phyloP scores from a whole-genome alignment of 2,329 filamentous ascomycete species.

The Pseudocercospora fuligena region DNA sequence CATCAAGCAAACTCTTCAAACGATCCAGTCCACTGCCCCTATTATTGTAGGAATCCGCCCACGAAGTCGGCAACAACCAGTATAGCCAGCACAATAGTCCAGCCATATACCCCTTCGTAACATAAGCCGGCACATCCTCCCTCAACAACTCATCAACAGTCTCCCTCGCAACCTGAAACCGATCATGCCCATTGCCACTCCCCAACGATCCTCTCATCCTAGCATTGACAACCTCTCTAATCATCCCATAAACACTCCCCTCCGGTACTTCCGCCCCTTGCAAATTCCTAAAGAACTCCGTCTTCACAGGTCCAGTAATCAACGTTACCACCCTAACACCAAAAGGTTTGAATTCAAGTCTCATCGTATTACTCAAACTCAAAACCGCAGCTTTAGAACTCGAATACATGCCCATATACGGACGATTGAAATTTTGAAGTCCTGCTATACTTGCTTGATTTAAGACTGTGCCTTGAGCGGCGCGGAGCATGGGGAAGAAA shows the following conservation, averaged over 20 bases:
- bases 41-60: conserved; percentile 17
- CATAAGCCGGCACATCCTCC: conserved; percentile 10
- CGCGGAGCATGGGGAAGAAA: conserved; percentile 56
- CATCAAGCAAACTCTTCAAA: conserved; percentile 11
- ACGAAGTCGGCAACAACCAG: conserved; percentile 25
- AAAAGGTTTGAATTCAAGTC: conserved; percentile 38
- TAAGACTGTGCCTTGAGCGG: conserved; percentile 41
- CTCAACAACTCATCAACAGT: conserved; percentile 24
- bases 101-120: conserved; percentile 23
- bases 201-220: conserved; percentile 14
- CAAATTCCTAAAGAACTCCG: conserved; percentile 15
- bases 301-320: conserved; percentile 20
- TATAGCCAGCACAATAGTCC: conserved; percentile 20
- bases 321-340: conserved; percentile 36
- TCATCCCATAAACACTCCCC: conserved; percentile 55
- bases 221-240: conserved; percentile 46
- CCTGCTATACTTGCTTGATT: conserved; percentile 46
- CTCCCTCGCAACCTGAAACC: conserved; percentile 17
- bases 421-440: conserved; percentile 25
- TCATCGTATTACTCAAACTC: conserved; percentile 32
- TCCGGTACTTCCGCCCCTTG: conserved; percentile 50
- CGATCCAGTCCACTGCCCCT: conserved; percentile 16
- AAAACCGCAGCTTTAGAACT: conserved; percentile 38
- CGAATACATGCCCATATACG: conserved; percentile 41
- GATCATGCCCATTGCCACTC: conserved; percentile 20